phyloP scores from a whole-genome alignment of 169 alveolate species.

The Plasmodium knowlesi region DNA sequence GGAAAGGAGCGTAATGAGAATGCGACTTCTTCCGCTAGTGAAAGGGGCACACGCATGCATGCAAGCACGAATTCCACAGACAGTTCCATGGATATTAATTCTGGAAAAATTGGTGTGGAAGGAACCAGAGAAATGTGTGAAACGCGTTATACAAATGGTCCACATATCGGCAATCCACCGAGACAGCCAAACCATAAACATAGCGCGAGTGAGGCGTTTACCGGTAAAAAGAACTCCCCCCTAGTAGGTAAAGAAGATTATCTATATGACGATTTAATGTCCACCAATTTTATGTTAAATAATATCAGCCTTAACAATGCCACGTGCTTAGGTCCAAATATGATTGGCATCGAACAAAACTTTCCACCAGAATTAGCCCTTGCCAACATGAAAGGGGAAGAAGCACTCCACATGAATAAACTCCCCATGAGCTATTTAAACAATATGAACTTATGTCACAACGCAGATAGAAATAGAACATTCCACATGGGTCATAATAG shows the following conservation, averaged over 20 bases:
- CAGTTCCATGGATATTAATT: not conserved
- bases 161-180: not conserved
- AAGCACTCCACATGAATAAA: not conserved
- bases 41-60: not conserved
- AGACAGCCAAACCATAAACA: not conserved
- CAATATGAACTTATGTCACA: not conserved
- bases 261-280: conserved; percentile 12
- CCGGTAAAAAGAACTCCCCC: not conserved
- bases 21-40: not conserved
- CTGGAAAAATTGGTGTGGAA: not conserved
- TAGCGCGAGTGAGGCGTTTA: not conserved
- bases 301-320: not conserved
- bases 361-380: not conserved
- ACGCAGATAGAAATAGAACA: not conserved
- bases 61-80: not conserved
- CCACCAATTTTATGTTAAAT: conserved; percentile 26
- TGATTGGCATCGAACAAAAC: not conserved
- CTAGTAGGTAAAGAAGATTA: not conserved
- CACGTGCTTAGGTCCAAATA: not conserved
- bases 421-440: not conserved
- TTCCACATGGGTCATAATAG: not conserved
- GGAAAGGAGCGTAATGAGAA: not conserved
- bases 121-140: not conserved
- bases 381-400: not conserved
- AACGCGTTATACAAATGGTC: not conserved